Conservation (phyloP, 306 rosid species). For the Citrullus mucosospermus region DNA sequence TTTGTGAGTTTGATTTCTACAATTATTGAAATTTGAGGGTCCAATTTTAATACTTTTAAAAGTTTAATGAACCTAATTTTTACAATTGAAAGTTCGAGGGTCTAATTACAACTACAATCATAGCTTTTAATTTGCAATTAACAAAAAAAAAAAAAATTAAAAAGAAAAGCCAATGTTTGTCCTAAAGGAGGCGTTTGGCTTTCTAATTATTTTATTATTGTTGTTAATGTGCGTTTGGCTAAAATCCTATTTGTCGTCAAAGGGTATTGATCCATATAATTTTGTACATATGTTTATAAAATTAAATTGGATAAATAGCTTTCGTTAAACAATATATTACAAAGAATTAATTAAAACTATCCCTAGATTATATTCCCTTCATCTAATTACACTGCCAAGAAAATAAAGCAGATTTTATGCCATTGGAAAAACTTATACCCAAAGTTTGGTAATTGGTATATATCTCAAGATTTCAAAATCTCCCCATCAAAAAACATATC, state of each 20-base stretch:
- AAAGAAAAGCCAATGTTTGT: too few relatives aligned
- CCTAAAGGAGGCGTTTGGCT: not conserved
- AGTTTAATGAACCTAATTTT: too few relatives aligned
- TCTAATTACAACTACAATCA: too few relatives aligned
- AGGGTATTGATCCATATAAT: not conserved
- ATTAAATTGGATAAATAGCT: not conserved
- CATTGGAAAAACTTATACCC: not conserved
- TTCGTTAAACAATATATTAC: not conserved
- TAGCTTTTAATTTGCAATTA: too few relatives aligned
- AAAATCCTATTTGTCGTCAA: not conserved
- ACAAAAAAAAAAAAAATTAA: too few relatives aligned
- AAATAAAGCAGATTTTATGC: not conserved
- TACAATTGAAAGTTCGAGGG: too few relatives aligned
- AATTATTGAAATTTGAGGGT: too few relatives aligned
- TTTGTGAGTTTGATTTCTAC: too few relatives aligned
- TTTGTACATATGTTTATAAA: not conserved
- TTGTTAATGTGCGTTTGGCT: not conserved
- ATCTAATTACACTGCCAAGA: not conserved
- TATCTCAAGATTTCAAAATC: not conserved
- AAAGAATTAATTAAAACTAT: not conserved
- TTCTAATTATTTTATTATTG: not conserved
- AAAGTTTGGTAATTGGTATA: conserved; percentile 1
- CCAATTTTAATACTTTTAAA: too few relatives aligned
- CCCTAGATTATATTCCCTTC: not conserved
- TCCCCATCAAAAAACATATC: not conserved